Evolutionary conservation across 2,329 filamentous ascomycete genomes (phyloP).

Genomic region (Fulvia fulva): DNA sequence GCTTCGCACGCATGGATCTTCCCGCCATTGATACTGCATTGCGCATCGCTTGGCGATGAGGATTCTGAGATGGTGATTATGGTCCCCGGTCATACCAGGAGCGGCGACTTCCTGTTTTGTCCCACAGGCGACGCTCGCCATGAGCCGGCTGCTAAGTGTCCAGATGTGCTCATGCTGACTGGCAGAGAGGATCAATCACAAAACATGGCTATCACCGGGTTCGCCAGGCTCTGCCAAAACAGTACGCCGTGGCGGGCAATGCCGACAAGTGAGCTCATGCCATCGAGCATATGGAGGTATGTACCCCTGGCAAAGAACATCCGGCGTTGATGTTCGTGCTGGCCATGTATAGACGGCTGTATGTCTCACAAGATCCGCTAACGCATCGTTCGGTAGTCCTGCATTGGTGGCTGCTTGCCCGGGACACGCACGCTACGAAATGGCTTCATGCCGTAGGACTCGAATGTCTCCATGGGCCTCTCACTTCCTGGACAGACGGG

Average conservation of each 20-base stretch:
- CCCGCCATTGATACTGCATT: not conserved
- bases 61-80: not conserved
- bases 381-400: not conserved
- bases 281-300: not conserved
- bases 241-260: not conserved
- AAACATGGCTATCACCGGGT: not conserved
- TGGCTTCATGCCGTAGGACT: not conserved
- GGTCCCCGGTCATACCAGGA: not conserved
- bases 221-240: not conserved
- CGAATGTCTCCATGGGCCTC: not conserved
- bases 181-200: not conserved
- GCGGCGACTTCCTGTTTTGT: not conserved
- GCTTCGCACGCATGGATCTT: not conserved
- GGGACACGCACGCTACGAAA: not conserved
- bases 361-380: not conserved
- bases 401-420: not conserved
- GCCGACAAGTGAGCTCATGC: not conserved
- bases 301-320: not conserved
- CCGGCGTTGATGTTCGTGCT: not conserved
- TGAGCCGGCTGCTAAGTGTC: not conserved
- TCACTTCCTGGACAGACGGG: not conserved
- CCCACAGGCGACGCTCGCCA: not conserved
- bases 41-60: not conserved
- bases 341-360: not conserved
- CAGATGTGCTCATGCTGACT: not conserved